Evolutionary conservation across 1,139 yeast genomes (phyloP).

Genomic region (Yamadazyma trypodendri): DNA sequence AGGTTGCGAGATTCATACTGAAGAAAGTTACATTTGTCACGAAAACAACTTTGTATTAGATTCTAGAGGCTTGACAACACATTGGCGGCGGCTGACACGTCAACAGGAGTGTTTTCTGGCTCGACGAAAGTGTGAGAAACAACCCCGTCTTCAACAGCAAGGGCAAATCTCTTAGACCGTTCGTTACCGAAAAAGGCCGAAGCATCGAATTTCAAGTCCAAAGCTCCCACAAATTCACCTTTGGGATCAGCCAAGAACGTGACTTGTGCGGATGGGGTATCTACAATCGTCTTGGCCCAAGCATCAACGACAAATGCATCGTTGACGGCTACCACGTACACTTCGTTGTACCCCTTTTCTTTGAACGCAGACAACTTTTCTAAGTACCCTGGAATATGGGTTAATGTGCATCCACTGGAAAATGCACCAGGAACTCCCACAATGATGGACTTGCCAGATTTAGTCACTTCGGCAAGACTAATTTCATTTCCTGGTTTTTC

Average conservation of each 20-base stretch:
- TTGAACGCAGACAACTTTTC: conserved; percentile 49
- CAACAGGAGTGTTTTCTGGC: conserved; percentile 76
- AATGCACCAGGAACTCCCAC: conserved; percentile 92
- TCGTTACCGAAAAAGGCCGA: conserved; percentile 68
- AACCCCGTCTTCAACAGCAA: conserved; percentile 70
- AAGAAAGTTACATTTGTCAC: too few relatives aligned
- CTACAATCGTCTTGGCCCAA: conserved; percentile 45
- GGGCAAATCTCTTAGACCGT: conserved; percentile 75
- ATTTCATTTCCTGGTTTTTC: conserved; percentile 68
- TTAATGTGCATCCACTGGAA: conserved; percentile 79
- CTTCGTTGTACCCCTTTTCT: conserved; percentile 59
- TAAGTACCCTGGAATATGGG: conserved; percentile 79
- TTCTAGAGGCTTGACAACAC: conserved; percentile 23
- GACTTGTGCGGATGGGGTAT: conserved; percentile 27
- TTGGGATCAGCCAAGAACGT: conserved; percentile 73
- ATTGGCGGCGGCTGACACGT: conserved; percentile 43
- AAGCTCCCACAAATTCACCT: conserved; percentile 65
- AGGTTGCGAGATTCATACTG: conserved; percentile 1
- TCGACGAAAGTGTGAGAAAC: conserved; percentile 69
- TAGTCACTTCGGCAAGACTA: conserved; percentile 56
- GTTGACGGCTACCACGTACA: conserved; percentile 75
- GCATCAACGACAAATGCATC: conserved; percentile 85
- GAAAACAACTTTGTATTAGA: too few relatives aligned
- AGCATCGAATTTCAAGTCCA: conserved; percentile 72
- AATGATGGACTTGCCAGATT: conserved; percentile 54